A percentile compares a stretch with the other conserved stretches of the same genome.
phyloP scores from a whole-genome alignment of 768 basidiomycete species.

The Boletus speciosus region DNA sequence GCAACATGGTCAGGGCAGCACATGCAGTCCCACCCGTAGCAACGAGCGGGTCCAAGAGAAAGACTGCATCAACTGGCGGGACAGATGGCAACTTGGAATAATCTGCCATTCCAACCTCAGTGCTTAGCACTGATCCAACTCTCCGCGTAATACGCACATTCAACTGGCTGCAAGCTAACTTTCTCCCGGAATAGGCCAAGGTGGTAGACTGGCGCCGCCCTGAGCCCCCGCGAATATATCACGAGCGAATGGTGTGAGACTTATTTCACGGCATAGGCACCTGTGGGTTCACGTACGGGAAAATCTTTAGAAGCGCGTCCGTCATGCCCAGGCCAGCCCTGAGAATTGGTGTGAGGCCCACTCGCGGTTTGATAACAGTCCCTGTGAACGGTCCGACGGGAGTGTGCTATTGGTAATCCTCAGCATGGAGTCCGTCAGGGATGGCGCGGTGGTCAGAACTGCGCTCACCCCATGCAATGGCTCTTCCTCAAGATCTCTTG shows the following conservation, averaged over 20 bases:
- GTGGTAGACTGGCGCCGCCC: slow-evolving; percentile 83
- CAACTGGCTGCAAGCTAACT: slow-evolving; percentile 82
- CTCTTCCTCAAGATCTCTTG: slow-evolving; percentile 59
- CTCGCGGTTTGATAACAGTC: slow-evolving; percentile 63
- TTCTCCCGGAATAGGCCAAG: slow-evolving; percentile 89
- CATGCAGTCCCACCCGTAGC: slow-evolving; percentile 92
- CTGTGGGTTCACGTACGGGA: slow-evolving; percentile 57
- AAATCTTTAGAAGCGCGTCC: slow-evolving; percentile 79
- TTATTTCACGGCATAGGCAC: neutral
- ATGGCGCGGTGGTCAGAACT: neutral
- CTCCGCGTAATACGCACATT: slow-evolving; percentile 52
- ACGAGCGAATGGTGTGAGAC: neutral
- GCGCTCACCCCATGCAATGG: slow-evolving; percentile 60
- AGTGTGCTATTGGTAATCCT: slow-evolving; percentile 48
- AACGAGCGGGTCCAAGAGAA: slow-evolving; percentile 86
- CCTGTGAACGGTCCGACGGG: slow-evolving; percentile 82
- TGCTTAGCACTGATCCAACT: neutral
- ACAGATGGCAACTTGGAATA: slow-evolving; percentile 83
- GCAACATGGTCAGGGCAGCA: slow-evolving; percentile 83
- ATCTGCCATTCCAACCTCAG: slow-evolving; percentile 43
- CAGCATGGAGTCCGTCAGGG: neutral
- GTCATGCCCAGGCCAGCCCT: slow-evolving; percentile 94
- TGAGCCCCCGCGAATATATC: slow-evolving; percentile 24
- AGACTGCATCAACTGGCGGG: slow-evolving; percentile 78
- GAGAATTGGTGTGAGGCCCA: slow-evolving; percentile 88